Evolutionary conservation across 371 early-diverging fungal genomes (phyloP).

Genomic region (Thermomucor indicae-seudaticae): DNA sequence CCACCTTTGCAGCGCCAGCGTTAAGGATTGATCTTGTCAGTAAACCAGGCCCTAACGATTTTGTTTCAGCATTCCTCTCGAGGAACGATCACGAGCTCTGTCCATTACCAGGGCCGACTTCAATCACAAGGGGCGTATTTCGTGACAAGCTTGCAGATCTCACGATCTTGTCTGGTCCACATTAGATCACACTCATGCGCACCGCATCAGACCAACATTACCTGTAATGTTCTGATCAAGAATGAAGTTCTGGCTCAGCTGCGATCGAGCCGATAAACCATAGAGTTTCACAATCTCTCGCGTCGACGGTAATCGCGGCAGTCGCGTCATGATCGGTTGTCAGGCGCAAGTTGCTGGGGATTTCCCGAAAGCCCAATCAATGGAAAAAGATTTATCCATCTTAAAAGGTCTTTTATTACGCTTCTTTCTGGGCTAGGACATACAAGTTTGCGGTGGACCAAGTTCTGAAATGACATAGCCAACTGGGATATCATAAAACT

Average conservation of each 20-base stretch:
- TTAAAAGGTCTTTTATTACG: no score
- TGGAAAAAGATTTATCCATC: no score
- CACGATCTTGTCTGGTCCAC: constrained; percentile 63
- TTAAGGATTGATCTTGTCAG: constrained; percentile 77
- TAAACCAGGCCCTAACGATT: constrained; percentile 63
- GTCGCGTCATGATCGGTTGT: constrained; percentile 1
- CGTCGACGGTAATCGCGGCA: constrained; percentile 60
- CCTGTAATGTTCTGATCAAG: constrained; percentile 83
- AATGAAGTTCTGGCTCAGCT: constrained; percentile 83
- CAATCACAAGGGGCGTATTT: constrained; percentile 66
- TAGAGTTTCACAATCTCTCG: constrained; percentile 76
- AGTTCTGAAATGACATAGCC: no score
- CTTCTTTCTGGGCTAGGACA: no score
- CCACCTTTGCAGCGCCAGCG: constrained; percentile 58
- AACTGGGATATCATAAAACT: no score
- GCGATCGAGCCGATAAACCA: constrained; percentile 68
- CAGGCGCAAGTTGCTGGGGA: no score
- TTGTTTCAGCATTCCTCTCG: not conserved
- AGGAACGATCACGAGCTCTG: not conserved
- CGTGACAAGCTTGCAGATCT: constrained; percentile 53
- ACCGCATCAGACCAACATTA: constrained; percentile 6
- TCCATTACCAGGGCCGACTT: constrained; percentile 76
- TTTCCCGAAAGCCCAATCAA: not conserved
- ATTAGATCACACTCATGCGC: constrained; percentile 1
- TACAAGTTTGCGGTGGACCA: no score